phyloP scores from a whole-genome alignment of 2,329 filamentous ascomycete genomes.

The Nakataea oryzae region DNA sequence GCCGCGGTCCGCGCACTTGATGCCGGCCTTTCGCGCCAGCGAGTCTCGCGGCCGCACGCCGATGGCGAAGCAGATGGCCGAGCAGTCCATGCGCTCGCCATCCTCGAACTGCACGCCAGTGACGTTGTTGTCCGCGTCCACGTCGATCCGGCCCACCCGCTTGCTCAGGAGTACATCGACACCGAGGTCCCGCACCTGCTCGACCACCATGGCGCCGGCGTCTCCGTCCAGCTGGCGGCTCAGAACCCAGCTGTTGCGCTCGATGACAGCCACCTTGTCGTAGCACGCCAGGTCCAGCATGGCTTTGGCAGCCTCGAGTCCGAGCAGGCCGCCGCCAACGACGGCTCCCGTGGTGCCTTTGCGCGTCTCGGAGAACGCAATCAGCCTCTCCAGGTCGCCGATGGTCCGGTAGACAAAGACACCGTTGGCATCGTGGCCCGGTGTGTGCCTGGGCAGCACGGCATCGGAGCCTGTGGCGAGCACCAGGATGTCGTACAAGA shows the following conservation, averaged over 20 bases:
- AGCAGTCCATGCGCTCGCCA: conserved; percentile 65
- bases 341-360: conserved; percentile 64
- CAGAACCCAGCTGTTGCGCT: conserved; percentile 74
- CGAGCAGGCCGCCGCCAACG: conserved; percentile 75
- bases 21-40: conserved; percentile 57
- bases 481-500: conserved; percentile 72
- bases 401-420: conserved; percentile 88
- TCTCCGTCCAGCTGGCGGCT: conserved; percentile 74
- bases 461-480: conserved; percentile 83
- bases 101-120: conserved; percentile 71
- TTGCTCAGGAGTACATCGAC: conserved; percentile 73
- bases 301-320: conserved; percentile 81
- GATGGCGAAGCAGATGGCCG: conserved; percentile 81
- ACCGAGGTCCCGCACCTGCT: conserved; percentile 69
- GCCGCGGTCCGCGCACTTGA: conserved; percentile 61
- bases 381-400: conserved; percentile 67
- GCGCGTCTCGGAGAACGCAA: conserved; percentile 56
- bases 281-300: conserved; percentile 80
- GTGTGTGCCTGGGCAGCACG: conserved; percentile 58
- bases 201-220: conserved; percentile 70
- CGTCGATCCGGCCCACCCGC: conserved; percentile 61
- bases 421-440: conserved; percentile 68
- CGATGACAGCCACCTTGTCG: conserved; percentile 64
- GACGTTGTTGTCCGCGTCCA: conserved; percentile 56
- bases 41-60: conserved; percentile 76